Evolutionary conservation across 2,329 filamentous ascomycete species (phyloP), one percentile per base, ranked within the genome.

Genomic region (Tolypocladium cylindrosporum): DNA sequence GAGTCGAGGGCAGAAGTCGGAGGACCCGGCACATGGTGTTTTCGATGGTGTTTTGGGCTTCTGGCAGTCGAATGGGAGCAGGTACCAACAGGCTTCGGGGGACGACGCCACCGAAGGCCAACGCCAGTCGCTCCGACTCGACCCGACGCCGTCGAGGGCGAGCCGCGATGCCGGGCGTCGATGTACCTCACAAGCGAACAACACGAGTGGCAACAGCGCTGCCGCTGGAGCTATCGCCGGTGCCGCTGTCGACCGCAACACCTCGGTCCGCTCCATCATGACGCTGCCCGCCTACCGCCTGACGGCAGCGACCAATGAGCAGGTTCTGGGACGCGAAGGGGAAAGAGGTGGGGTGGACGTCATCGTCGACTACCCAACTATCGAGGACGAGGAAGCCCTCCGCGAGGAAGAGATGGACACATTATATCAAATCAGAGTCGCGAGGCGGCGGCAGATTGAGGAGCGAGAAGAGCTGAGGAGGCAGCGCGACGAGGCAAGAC

Each of bases 371-470:
- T 84, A 89, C 63, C 92, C 92, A 0, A 90, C 88, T 0, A 81
- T 78, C 10, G 90, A 96, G 55, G 88, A 91, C 57, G 85, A 95
- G 63, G 91, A 96, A 69, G 74, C 75, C 2, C 76, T 91, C 56
- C 82, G 94, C 14, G 91, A 97, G 62, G 84, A 90, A 36, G 90
- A 97, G 71, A 97, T 97, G 94, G 89, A 94, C 61, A 84, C 89
- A 0, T 74, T 97, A 45, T 97, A 96, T 71, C 91, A 96, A 71
- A 93, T 97, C 59, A 87, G 94, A 14, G 69, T 89, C 14, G 85
- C 90, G 21, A 83, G 94, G 57, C 84, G 92, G 55, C 79, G 83
- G 58, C 88, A 95, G 69, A 79, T 87, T 43, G 83, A 84, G 5
- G 91, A 94, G 61, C 85, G 91, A 6, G 90, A 95, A 63, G 86